Percentiles rank a stretch among this genome's conserved stretches.
These are phyloP conservation scores for Cucumis cinereus DNA, from an alignment of 306 rosid genomes.

Conservation along the genomic window DNA sequence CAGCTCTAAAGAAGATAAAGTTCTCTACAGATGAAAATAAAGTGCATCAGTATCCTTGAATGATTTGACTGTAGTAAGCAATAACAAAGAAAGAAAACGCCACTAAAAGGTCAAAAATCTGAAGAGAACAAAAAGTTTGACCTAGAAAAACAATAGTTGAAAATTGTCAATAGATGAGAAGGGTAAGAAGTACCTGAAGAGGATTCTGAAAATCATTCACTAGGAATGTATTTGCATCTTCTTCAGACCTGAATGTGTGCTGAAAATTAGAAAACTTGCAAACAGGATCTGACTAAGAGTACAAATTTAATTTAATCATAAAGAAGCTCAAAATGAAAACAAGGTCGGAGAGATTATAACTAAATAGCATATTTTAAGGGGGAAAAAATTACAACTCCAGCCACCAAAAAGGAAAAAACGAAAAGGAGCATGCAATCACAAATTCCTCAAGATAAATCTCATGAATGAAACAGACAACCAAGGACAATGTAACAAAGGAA, in stretches of 20 bases:
- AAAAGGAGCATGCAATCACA: neutral
- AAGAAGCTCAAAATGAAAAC: neutral
- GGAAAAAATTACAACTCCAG: neutral
- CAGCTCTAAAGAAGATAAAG: slow-evolving; percentile 87
- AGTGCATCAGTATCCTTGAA: slow-evolving; percentile 8
- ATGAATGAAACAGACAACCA: too few species aligned
- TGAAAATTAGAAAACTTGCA: slow-evolving; percentile 5
- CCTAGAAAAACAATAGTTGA: neutral
- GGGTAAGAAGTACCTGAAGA: slow-evolving; percentile 50
- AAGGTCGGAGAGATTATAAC: neutral
- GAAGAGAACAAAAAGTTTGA: neutral
- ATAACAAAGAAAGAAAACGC: neutral
- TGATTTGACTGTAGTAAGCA: neutral
- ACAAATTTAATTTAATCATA: neutral
- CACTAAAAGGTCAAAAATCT: neutral
- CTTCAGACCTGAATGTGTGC: slow-evolving; percentile 59
- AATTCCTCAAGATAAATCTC: too few species aligned
- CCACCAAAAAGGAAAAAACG: neutral
- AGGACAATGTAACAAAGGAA: too few species aligned
- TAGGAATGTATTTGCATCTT: slow-evolving; percentile 75
- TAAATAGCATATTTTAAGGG: neutral
- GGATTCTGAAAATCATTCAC: slow-evolving; percentile 90
- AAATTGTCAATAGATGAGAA: neutral
- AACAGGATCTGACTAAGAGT: neutral
- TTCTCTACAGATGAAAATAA: slow-evolving; percentile 48